phyloP scores from a whole-genome alignment of 2,329 filamentous ascomycete genomes.

The Didymella segeticola region DNA sequence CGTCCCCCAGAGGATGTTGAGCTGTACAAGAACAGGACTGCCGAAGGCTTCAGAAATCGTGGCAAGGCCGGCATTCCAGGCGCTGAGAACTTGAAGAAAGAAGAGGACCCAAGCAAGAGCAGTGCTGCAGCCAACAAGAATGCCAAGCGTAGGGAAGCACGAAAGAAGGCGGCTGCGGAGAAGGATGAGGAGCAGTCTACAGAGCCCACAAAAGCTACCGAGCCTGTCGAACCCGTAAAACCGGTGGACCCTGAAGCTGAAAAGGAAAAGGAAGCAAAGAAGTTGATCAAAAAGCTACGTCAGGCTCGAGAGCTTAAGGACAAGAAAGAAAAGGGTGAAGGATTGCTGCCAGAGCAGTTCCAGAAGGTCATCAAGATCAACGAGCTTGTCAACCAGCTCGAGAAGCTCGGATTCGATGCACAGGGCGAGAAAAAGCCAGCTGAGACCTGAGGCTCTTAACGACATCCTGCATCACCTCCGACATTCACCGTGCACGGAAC shows the following conservation, averaged over 20 bases:
- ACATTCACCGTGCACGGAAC: background rate
- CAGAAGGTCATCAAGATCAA: constrained; percentile 98
- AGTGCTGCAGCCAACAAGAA: constrained; percentile 76
- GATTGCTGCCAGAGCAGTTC: constrained; percentile 89
- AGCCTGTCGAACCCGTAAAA: constrained; percentile 34
- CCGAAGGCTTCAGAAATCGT: constrained; percentile 82
- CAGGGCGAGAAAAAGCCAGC: constrained; percentile 72
- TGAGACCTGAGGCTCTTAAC: constrained; percentile 33
- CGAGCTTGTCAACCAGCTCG: constrained; percentile 87
- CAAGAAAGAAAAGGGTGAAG: constrained; percentile 87
- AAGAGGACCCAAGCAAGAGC: constrained; percentile 55
- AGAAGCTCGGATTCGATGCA: constrained; percentile 80
- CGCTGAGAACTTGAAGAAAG: constrained; percentile 61
- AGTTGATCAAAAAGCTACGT: constrained; percentile 90
- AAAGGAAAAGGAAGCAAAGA: constrained; percentile 90
- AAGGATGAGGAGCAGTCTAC: constrained; percentile 49
- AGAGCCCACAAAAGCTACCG: constrained; percentile 20
- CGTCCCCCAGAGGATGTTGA: constrained; percentile 94
- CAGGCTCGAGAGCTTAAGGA: constrained; percentile 89
- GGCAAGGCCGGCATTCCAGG: constrained; percentile 75
- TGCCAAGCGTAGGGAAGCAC: constrained; percentile 76
- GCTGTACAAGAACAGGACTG: constrained; percentile 91
- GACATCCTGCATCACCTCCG: background rate
- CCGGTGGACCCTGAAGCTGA: constrained; percentile 73
- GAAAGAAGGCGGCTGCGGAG: constrained; percentile 60